These are phyloP conservation scores for Royoungia palumana DNA, from an alignment of 768 basidiomycete genomes.

Conservation along the genomic window DNA sequence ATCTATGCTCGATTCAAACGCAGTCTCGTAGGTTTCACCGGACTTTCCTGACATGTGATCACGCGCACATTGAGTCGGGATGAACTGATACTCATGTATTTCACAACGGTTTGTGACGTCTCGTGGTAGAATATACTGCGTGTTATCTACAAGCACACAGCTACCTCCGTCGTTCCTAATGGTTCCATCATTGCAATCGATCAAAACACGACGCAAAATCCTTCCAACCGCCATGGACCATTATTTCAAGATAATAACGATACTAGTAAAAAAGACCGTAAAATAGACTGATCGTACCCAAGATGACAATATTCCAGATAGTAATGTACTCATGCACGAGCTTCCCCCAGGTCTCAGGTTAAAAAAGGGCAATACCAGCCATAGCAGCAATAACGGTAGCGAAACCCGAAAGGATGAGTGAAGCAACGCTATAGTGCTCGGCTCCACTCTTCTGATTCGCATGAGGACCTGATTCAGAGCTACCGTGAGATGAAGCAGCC, in stretches of 20 bases:
- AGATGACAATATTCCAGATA: conserved; percentile 2
- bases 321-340: conserved; percentile 9
- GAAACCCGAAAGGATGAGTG: conserved; percentile 24
- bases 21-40: neutral
- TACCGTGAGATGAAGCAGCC: conserved; percentile 6
- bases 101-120: conserved; percentile 4
- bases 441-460: conserved; percentile 35
- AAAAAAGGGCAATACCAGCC: conserved; percentile 23
- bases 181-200: no score
- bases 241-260: neutral
- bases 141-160: conserved; percentile 1
- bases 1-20: conserved; percentile 1
- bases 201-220: neutral
- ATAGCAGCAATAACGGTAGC: conserved; percentile 21
- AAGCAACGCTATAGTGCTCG: conserved; percentile 20
- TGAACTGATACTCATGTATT: conserved; percentile 7
- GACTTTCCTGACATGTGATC: neutral
- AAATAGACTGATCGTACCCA: neutral
- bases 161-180: no score
- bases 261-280: conserved; percentile 1
- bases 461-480: conserved; percentile 20
- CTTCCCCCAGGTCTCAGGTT: neutral
- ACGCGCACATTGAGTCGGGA: neutral
- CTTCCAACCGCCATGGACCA: neutral
- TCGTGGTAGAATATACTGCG: neutral